These are phyloP conservation scores for Alloteropsis semialata DNA, from an alignment of 176 grass and related monocot genomes.

Conservation along the genomic window DNA sequence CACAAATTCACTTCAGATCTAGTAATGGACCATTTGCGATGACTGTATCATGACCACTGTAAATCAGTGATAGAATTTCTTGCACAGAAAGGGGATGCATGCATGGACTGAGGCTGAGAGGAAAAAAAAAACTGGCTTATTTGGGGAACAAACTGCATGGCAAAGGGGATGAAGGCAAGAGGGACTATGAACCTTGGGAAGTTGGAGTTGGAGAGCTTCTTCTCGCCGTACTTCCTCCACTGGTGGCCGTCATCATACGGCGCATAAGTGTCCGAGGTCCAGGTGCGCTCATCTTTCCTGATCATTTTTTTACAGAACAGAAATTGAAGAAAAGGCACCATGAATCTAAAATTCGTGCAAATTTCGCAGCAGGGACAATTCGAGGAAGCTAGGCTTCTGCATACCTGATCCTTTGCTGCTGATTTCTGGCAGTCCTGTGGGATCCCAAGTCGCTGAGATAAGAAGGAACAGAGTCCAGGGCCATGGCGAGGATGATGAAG, in stretches of 20 bases:
- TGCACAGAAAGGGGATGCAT: not conserved
- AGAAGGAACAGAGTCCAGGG: conserved; percentile 29
- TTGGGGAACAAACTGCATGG: not conserved
- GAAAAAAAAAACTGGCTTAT: not conserved
- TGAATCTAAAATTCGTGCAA: not conserved
- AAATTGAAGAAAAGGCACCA: not conserved
- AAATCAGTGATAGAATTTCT: not conserved
- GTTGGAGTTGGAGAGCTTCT: conserved; percentile 66
- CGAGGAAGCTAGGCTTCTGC: not conserved
- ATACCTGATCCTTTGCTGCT: conserved; percentile 48
- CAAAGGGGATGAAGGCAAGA: not conserved
- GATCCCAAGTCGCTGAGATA: conserved; percentile 33
- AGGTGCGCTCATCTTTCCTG: conserved; percentile 50
- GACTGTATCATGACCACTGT: not conserved
- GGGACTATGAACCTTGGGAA: conserved; percentile 49
- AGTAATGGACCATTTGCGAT: not conserved
- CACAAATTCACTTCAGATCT: conserved; percentile 7
- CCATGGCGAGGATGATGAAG: conserved; percentile 30
- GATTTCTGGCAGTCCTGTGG: conserved; percentile 7
- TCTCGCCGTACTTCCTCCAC: conserved; percentile 95
- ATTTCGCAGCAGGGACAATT: not conserved
- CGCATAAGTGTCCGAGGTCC: conserved; percentile 46
- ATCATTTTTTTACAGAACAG: not conserved
- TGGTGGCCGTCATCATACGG: conserved; percentile 78
- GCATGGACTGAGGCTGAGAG: not conserved